Base-by-base conservation (phyloP, 108 stramenopile genomes). In the Nitzschia sp. region DNA sequence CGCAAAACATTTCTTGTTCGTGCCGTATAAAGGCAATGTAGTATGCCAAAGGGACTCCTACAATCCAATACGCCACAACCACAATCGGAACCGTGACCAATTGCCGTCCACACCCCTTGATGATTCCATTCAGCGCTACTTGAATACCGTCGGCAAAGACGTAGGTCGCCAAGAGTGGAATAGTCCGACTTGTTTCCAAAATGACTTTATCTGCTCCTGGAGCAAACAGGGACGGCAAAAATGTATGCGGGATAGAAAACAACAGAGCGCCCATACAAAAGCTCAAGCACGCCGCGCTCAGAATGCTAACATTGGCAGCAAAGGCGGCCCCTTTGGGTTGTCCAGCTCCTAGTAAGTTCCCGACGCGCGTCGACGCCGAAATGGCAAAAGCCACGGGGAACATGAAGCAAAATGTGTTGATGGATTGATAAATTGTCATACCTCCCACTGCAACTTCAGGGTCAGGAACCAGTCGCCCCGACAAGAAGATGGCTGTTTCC, bases 121-220 rank as follows among this genome's bases (percentile, higher is more conserved):
- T 74, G 45, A 85, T 64, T 19, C 81, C 84, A 46, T 79, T 83
- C n/a, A 86, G 46, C n/a, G 83, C 81, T 30, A 64, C 60, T 51
- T 86, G 85, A n/a, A 86, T 49, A 18, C 85, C 89, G 61, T 90
- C 89, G 3, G 80, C 89, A 58, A 90, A 72, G 5, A 90, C 84
- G 38, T 90, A 90, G 1, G 76, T 8, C 1, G 81, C 63, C 31
- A 90, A 47, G 6, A 85, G 56, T 2, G 89, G 89, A 27, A 90
- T 75, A 0, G 79, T 81, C 36, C 60, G 32, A 17, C 69, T 79
- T 29, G 89, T 67, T 56, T 77, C 71, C 26, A 71, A 15, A 27
- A 85, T 68, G 24, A 90, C 71, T 1, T 23, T 49, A 13, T 63
- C 59, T 11, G 59, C 60, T 21, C 60, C 81, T n/a, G 71, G 75